Percentiles rank a stretch among this genome's conserved stretches.
These are phyloP conservation scores for Sesbania bispinosa DNA, from an alignment of 306 rosid species.

Conservation along the genomic window DNA sequence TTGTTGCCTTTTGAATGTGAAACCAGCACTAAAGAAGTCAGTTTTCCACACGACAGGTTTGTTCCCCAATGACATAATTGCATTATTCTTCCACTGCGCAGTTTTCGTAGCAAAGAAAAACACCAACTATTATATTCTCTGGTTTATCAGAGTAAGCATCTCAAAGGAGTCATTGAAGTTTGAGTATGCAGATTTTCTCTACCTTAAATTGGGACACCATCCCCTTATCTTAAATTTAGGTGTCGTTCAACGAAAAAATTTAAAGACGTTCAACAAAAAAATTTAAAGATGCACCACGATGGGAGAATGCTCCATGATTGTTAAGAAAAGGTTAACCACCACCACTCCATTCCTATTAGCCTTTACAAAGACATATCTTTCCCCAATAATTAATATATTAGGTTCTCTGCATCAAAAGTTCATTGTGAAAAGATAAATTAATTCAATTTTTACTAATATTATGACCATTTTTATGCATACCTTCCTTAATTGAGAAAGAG, in stretches of 20 bases:
- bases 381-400: too few species aligned
- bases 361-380: neutral
- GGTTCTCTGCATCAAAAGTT: too few species aligned
- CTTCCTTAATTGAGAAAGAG: too few species aligned
- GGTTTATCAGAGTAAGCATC: neutral
- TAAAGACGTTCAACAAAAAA: neutral
- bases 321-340: neutral
- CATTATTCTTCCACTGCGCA: neutral
- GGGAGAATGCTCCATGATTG: constrained; percentile 10
- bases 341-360: neutral
- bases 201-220: too few species aligned
- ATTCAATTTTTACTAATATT: too few species aligned
- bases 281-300: neutral
- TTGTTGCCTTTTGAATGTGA: neutral
- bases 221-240: too few species aligned
- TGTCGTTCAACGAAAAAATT: neutral
- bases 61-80: neutral
- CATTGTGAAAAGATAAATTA: too few species aligned
- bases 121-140: neutral
- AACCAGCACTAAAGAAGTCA: neutral
- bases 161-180: too few species aligned
- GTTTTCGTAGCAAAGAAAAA: neutral
- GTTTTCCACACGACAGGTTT: constrained; percentile 7
- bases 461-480: too few species aligned
- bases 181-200: too few species aligned